Base-by-base conservation (phyloP, 2,329 filamentous ascomycete species). In the Cercospora sojina region DNA sequence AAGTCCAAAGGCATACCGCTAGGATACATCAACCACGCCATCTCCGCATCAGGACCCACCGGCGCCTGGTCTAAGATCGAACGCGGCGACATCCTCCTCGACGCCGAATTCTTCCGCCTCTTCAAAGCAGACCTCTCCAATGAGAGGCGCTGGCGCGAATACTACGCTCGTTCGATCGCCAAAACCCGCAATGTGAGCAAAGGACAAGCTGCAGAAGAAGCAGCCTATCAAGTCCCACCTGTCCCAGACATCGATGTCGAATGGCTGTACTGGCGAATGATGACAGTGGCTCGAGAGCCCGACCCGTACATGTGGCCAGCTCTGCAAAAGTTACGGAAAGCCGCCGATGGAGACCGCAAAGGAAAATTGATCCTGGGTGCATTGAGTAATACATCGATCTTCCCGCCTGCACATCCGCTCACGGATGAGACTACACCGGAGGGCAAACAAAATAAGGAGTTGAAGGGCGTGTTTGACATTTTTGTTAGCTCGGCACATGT, bases 301-400 rank as follows among this genome's bases (percentile, higher is more conserved):
- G 94, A 99, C 77, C 92, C 92, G 3, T 91, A 90, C 83, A 95
- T 98, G 90, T 92, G 87, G 70, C 93, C 93, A 0, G 93, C 93
- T 1, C 81, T 98, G 47, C 80, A 88, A 74, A 87, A 84, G 41
- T 82, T 99, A 66, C 85, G 86, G 66, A 55, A 56, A 25, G 68
- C 68, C 0, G 77, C 76, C 9, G 74, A 77, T 58, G 47, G 67
- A 43, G 74, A 70, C 49, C 53, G 55, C 55, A 62, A 71, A 74
- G 57, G 74, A 0, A 80, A 82, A 65, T 93, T 89, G 71, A 84
- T 94, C 35, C 79, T 98, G 1, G 94, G 89, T 0, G 95, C 93
- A 1, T 82, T 98, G 70, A 93, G 90, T 73, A 98, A 99, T 76
- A 98, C 95, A 0, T 87, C 95, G 27, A 90, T 92, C 25, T 97